Conservation (phyloP, 2,329 filamentous ascomycete species). For the Aspergillus sp. region DNA sequence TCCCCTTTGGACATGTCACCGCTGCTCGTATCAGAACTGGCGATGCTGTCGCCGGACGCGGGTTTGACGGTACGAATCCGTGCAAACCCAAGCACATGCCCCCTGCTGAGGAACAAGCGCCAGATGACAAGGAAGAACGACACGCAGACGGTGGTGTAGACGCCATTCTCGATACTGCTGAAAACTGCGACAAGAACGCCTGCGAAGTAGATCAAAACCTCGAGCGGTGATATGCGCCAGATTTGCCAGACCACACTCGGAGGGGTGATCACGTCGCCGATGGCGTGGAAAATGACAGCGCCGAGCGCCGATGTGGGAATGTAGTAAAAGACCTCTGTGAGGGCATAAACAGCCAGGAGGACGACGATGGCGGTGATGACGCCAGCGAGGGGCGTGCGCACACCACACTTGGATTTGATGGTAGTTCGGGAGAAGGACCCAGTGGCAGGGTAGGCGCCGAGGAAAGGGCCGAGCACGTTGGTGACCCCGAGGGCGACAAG, state of each 20-base stretch:
- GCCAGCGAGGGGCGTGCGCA: slow-evolving; percentile 78
- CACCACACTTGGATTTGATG: slow-evolving; percentile 89
- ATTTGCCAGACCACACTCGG: slow-evolving; percentile 85
- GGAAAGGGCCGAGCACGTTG: slow-evolving; percentile 77
- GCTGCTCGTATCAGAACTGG: slow-evolving; percentile 43
- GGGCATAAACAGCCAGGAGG: slow-evolving; percentile 73
- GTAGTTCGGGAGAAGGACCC: slow-evolving; percentile 90
- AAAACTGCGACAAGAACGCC: slow-evolving; percentile 84
- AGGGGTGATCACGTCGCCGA: slow-evolving; percentile 77
- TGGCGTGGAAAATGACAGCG: slow-evolving; percentile 86
- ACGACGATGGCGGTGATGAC: slow-evolving; percentile 76
- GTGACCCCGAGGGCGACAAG: slow-evolving; percentile 87
- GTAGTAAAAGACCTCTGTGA: slow-evolving; percentile 81
- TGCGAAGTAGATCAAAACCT: slow-evolving; percentile 80
- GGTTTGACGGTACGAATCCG: slow-evolving; percentile 73
- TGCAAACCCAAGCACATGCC: slow-evolving; percentile 72
- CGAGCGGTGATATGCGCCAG: slow-evolving; percentile 79
- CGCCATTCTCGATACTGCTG: slow-evolving; percentile 76
- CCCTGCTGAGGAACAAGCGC: slow-evolving; percentile 67
- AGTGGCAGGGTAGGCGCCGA: slow-evolving; percentile 80
- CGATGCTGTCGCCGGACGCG: slow-evolving; percentile 52
- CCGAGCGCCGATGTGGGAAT: slow-evolving; percentile 71
- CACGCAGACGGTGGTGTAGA: slow-evolving; percentile 70
- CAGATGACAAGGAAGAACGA: slow-evolving; percentile 69
- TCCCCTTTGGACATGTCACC: slow-evolving; percentile 25